phyloP scores from a whole-genome alignment of 2,329 filamentous ascomycete genomes.

The Aotearoamyces nothofagi region DNA sequence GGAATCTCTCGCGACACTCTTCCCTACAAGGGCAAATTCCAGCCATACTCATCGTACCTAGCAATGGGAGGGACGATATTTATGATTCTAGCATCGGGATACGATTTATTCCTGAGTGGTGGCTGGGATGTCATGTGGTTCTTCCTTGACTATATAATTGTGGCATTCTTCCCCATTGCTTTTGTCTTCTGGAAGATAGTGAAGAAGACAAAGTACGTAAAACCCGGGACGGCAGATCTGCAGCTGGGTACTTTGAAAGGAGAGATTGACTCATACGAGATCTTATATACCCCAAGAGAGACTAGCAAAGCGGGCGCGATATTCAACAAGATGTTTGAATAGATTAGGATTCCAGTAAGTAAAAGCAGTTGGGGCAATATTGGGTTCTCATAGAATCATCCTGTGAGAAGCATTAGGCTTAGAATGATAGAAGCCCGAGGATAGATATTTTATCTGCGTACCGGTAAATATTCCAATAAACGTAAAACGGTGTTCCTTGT shows the following conservation, averaged over 20 bases:
- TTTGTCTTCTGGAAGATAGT: conserved; percentile 57
- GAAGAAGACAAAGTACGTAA: conserved; percentile 37
- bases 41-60: conserved; percentile 56
- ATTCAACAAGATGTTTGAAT: no score
- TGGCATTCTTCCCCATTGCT: conserved; percentile 45
- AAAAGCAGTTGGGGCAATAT: no score
- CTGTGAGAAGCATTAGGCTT: no score
- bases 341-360: no score
- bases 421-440: no score
- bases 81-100: conserved; percentile 61
- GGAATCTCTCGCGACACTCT: conserved; percentile 47
- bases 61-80: conserved; percentile 44
- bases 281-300: no score
- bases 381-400: no score
- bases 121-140: conserved; percentile 55
- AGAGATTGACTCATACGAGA: no score
- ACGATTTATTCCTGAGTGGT: conserved; percentile 55
- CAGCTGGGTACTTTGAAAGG: conserved; percentile 3
- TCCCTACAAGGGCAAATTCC: conserved; percentile 56
- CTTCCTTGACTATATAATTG: conserved; percentile 56
- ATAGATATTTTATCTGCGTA: no score
- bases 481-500: no score
- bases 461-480: no score
- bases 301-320: no score
- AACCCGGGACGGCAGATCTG: conserved; percentile 21